A percentile compares a stretch with the other conserved stretches of the same genome.
Conservation (phyloP, 225 moss, liverwort and hornwort genomes). For the Pseudisothecium myosuroides region DNA sequence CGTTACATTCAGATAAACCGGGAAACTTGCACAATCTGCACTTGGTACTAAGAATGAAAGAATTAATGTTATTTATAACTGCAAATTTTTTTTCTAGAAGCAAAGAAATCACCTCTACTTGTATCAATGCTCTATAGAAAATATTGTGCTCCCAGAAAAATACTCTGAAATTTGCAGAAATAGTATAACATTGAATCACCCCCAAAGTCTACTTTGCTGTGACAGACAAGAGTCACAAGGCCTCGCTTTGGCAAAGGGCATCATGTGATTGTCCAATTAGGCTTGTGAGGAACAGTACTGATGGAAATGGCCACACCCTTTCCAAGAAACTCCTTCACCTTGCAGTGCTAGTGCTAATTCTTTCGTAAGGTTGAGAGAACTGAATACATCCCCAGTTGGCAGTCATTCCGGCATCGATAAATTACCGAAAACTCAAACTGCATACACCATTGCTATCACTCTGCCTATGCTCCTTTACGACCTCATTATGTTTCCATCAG, state of each 20-base stretch:
- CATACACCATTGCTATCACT: neutral
- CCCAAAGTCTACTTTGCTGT: neutral
- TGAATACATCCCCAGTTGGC: slow-evolving; percentile 43
- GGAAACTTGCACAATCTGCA: neutral
- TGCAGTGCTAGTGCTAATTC: neutral
- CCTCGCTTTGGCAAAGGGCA: neutral
- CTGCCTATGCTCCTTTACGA: neutral
- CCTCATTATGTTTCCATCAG: neutral
- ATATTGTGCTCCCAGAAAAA: neutral
- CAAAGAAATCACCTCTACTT: too few relatives aligned
- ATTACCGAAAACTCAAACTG: slow-evolving; percentile 43
- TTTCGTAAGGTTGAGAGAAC: neutral
- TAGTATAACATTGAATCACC: neutral
- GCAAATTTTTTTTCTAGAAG: neutral
- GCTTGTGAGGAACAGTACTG: neutral
- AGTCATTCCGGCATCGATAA: neutral
- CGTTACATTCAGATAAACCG: neutral
- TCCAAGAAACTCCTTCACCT: neutral
- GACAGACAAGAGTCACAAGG: neutral
- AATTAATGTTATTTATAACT: neutral
- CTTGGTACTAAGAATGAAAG: neutral
- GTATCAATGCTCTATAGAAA: neutral
- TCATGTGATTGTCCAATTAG: neutral
- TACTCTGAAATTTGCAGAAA: neutral
- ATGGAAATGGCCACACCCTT: neutral